Conservation (phyloP, 1,284 basidiomycete species). For the Cryptococcus deneoformans region DNA sequence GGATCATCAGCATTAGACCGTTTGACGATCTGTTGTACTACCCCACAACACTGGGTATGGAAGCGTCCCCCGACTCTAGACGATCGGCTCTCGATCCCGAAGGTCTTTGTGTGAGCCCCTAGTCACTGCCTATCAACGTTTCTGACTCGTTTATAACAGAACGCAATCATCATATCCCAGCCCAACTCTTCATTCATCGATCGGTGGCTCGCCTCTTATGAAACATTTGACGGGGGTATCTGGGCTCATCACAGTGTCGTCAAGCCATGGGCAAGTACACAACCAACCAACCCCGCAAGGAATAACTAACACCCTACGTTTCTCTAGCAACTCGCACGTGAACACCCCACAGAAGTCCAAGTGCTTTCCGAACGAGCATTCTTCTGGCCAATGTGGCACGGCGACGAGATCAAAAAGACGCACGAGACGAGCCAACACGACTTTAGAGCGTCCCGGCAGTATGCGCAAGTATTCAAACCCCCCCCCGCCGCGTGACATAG, state of each 20-base stretch:
- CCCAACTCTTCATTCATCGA: slow-evolving; percentile 50
- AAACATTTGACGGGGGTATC: slow-evolving; percentile 45
- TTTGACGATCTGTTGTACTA: slow-evolving; percentile 45
- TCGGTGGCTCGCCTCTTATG: slow-evolving; percentile 49
- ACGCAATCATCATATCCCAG: slow-evolving; percentile 52
- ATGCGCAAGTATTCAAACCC: slow-evolving; percentile 35
- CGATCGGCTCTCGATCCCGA: slow-evolving; percentile 39
- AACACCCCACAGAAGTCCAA: slow-evolving; percentile 49
- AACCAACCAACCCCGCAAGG: neutral
- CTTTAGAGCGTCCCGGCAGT: slow-evolving; percentile 42
- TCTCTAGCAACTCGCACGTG: slow-evolving; percentile 45
- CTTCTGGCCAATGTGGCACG: slow-evolving; percentile 54
- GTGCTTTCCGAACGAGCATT: slow-evolving; percentile 52
- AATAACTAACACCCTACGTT: neutral
- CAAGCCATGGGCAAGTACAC: slow-evolving; percentile 38
- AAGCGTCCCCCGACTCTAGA: slow-evolving; percentile 43
- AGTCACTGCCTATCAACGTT: neutral
- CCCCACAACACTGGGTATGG: slow-evolving; percentile 52
- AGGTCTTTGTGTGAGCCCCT: slow-evolving; percentile 42
- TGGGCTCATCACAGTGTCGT: slow-evolving; percentile 52
- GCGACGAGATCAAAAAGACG: slow-evolving; percentile 41
- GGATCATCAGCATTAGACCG: slow-evolving; percentile 19
- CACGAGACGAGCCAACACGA: slow-evolving; percentile 42
- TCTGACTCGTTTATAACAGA: slow-evolving; percentile 29
- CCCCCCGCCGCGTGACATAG: neutral